Evolutionary conservation across 2,329 filamentous ascomycete genomes (phyloP).

Genomic region (Alternaria tenuissima): DNA sequence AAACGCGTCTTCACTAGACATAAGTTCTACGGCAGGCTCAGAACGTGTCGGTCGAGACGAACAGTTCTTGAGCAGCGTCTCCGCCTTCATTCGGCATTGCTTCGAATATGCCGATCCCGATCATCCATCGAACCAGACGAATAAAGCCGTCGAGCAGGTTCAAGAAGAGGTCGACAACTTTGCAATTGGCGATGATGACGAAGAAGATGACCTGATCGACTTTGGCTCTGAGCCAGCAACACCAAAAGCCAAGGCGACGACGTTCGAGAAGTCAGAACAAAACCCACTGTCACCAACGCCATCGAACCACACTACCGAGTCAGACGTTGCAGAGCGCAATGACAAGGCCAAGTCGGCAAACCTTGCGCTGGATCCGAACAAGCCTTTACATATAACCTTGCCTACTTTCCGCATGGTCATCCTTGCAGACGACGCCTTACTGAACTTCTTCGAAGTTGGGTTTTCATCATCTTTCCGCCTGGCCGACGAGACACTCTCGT

Average conservation of each 20-base stretch:
- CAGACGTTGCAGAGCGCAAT: constrained; percentile 41
- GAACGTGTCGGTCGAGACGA: constrained; percentile 73
- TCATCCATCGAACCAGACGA: constrained; percentile 66
- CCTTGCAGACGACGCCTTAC: constrained; percentile 90
- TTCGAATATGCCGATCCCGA: constrained; percentile 99
- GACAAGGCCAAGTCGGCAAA: constrained; percentile 79
- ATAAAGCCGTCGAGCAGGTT: constrained; percentile 39
- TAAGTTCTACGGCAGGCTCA: constrained; percentile 52
- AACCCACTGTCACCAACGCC: constrained; percentile 38
- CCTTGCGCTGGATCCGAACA: constrained; percentile 87
- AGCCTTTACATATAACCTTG: constrained; percentile 92
- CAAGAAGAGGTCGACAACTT: constrained; percentile 65
- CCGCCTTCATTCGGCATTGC: constrained; percentile 92
- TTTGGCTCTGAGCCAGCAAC: constrained; percentile 56
- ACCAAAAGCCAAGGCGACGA: constrained; percentile 45
- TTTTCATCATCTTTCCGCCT: constrained; percentile 94
- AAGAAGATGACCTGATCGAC: constrained; percentile 70
- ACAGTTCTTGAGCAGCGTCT: constrained; percentile 89
- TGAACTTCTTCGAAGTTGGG: constrained; percentile 96
- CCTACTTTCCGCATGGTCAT: constrained; percentile 99
- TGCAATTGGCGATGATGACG: constrained; percentile 71
- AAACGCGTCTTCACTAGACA: constrained; percentile 65
- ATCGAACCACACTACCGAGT: constrained; percentile 35
- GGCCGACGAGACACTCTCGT: constrained; percentile 67
- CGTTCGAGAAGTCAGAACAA: constrained; percentile 33